Evolutionary conservation across 2,329 filamentous ascomycete genomes (phyloP), one percentile per base, ranked within the genome.

Genomic region (Cytospora leucostoma): DNA sequence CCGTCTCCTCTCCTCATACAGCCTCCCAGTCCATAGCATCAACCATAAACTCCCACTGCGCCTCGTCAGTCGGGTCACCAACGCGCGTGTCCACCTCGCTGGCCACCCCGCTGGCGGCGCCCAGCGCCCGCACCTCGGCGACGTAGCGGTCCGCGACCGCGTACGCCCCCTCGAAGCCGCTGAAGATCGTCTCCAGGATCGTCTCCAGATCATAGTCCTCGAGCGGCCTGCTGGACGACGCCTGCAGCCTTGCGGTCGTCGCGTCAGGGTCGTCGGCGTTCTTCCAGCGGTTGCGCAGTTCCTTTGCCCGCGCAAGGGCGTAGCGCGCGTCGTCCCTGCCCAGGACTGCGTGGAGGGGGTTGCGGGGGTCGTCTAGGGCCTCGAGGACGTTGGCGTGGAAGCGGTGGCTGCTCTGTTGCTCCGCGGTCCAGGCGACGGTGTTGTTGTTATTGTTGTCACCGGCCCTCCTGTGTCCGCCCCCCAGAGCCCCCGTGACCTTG

Each of bases 231-330:
- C 64, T 53, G 40, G 13, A 53, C 27, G 38, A 53, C 6, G 49
- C 37, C 5, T 56, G 33, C 17, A 49, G 4, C 19, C 19, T 53
- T 2, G 34, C 8, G 69, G 68, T n/a, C n/a, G n/a, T n/a, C n/a
- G n/a, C 1, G 71, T 74, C 61, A 27, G 62, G 73, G 51, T 84
- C 80, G 44, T 87, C 84, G 0, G 84, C 87, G 60, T 87, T 84
- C 75, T 92, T 92, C 89, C 89, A 92, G 11, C 85, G 79, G 68
- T 92, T 92, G 1, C 89, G 79, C 62, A 90, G 53, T 67, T 90
- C 87, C 71, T 92, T 92, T 0, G 89, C 89, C 60, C 84, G 78
- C 58, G 80, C 80, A 4, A 92, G 78, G 59, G 88, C 84, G n/a
- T 77, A 75, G 12, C 81, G 78, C 6, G 87, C 84, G 3, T 82